Evolutionary conservation across 305 asterid species (phyloP), one percentile per base, ranked within the genome.

Genomic region (Fraxinus platypoda): DNA sequence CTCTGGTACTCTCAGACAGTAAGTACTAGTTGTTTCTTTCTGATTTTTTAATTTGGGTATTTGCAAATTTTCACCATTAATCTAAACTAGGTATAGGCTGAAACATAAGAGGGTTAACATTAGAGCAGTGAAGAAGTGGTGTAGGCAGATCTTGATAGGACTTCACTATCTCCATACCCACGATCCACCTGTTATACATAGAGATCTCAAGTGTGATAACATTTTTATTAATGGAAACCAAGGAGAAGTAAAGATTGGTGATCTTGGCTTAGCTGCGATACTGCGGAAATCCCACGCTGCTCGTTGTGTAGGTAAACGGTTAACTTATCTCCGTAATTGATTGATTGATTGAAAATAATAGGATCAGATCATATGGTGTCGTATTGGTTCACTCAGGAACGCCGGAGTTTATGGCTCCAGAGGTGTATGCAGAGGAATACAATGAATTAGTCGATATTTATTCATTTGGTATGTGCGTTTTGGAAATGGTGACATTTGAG

Each of bases 341-440:
- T 54, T 54, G 25, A 54, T 23, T 62, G 71, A 38, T 38, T 8
- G 13, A 38, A 38, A 38, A 38, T 38, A 8, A 8, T 49, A 49
- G 62, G n/a, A 49, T 49, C 5, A 21, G 21, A 49, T 49, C n/a
- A 57, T 19, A 57, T 17, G 28, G 26, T 57, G 8, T 57, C 21
- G 8, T 15, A 9, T 17, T 57, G 25, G 11, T 57, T 38, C 80
- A 19, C 75, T 85, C 84, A 94, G 97, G 98, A 66, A 94, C 98
- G 26, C 97, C 98, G 4, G 97, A 94, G 81, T 94, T 94, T 80
- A 94, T 94, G 97, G 98, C 98, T 49, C 96, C 97, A 0, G 97
- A 94, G 85, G 95, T 94, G 35, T 94, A 94, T 43, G 91, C 88
- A 75, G 98, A 94, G 89, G 98, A 94, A 76, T 94, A 94, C 86